Evolutionary conservation across 352 stramenopile species (phyloP).

Genomic region (Globisporangium orthogonon): DNA sequence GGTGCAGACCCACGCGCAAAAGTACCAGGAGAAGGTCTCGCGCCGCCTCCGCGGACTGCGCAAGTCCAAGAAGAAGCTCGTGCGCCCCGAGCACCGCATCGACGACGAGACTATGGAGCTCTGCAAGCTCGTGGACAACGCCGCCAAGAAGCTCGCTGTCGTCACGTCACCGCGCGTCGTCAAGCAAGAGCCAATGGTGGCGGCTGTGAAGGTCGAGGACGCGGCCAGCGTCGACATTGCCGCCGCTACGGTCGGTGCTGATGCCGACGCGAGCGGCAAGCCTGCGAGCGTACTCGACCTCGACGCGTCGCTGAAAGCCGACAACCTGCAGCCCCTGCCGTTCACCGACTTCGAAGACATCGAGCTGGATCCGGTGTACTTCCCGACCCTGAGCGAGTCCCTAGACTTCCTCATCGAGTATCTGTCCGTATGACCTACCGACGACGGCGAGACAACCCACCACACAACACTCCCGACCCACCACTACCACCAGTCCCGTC

Average conservation of each 20-base stretch:
- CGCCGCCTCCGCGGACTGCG: constrained; percentile 52
- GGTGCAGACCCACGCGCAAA: constrained; percentile 74
- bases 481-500: neutral
- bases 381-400: constrained; percentile 55
- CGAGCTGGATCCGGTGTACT: constrained; percentile 34
- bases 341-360: constrained; percentile 44
- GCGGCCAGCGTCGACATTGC: neutral
- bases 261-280: neutral
- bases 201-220: neutral
- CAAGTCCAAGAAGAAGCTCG: constrained; percentile 69
- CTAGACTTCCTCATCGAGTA: constrained; percentile 65
- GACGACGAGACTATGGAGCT: constrained; percentile 56
- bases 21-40: constrained; percentile 73
- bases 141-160: constrained; percentile 33
- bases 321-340: constrained; percentile 33
- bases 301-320: constrained; percentile 21
- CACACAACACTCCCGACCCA: neutral
- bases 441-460: neutral
- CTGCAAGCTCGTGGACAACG: constrained; percentile 47
- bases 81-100: constrained; percentile 48
- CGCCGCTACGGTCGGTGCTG: neutral
- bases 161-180: constrained; percentile 12
- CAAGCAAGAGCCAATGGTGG: constrained; percentile 6
- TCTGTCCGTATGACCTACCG: constrained; percentile 25
- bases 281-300: constrained; percentile 8